Evolutionary conservation across 805 yeast species (phyloP).

Genomic region (Kluyveromyces lactis): DNA sequence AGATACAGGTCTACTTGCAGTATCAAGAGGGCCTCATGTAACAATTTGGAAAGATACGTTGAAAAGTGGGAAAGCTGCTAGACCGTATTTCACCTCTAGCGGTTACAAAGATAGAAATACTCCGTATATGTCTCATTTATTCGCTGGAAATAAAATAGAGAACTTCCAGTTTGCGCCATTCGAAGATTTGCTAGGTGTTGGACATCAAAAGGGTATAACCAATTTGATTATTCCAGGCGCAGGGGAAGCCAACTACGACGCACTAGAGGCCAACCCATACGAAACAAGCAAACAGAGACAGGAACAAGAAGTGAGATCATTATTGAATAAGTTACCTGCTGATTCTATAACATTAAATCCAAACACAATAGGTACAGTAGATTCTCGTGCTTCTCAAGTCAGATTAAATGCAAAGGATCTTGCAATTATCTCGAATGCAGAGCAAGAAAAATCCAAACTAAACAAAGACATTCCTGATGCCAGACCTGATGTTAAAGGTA

Average conservation of each 20-base stretch:
- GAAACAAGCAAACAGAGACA: constrained; percentile 90
- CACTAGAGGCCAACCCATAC: constrained; percentile 86
- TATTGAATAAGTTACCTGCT: constrained; percentile 82
- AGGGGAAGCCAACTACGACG: constrained; percentile 97
- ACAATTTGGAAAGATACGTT: constrained; percentile 88
- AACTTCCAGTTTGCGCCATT: constrained; percentile 76
- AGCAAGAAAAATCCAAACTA: constrained; percentile 29
- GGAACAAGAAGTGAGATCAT: constrained; percentile 77
- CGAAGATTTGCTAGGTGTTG: constrained; percentile 92
- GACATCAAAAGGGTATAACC: constrained; percentile 70
- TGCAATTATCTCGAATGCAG: constrained; percentile 33
- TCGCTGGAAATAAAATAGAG: constrained; percentile 69
- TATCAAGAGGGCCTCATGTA: constrained; percentile 95
- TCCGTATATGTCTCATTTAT: constrained; percentile 87
- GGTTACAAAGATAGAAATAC: constrained; percentile 34
- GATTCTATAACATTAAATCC: constrained; percentile 93
- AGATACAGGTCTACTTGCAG: constrained; percentile 77
- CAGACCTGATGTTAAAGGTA: constrained; percentile 64
- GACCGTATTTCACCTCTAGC: constrained; percentile 41
- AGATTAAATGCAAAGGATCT: constrained; percentile 59
- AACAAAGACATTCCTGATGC: constrained; percentile 46
- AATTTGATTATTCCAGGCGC: constrained; percentile 91
- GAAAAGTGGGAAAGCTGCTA: constrained; percentile 33
- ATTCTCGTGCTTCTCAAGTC: constrained; percentile 51
- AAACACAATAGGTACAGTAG: constrained; percentile 74